Evolutionary conservation across 1,139 yeast species (phyloP).

Genomic region (Meyerozyma carpophila): DNA sequence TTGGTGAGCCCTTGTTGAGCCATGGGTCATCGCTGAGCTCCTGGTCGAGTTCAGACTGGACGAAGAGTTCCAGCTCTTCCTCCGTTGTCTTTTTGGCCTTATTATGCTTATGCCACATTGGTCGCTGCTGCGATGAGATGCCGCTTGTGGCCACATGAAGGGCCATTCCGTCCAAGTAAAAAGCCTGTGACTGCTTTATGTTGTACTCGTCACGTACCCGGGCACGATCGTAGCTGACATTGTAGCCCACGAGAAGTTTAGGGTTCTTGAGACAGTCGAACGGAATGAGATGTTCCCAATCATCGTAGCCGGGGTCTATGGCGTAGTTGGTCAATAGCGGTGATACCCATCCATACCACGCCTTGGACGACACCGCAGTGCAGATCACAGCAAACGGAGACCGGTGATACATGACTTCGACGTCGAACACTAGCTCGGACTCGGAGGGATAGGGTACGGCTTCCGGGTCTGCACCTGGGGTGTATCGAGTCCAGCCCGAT

Average conservation of each 20-base stretch:
- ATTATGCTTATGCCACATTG: constrained; percentile 65
- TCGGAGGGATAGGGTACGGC: constrained; percentile 64
- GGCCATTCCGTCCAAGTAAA: constrained; percentile 88
- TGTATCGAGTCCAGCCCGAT: constrained; percentile 86
- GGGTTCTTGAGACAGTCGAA: constrained; percentile 45
- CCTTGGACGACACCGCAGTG: constrained; percentile 67
- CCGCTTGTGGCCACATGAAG: constrained; percentile 89
- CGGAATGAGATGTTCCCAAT: constrained; percentile 71
- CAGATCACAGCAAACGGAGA: constrained; percentile 78
- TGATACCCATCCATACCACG: constrained; percentile 96
- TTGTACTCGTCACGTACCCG: constrained; percentile 80
- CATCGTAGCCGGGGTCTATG: constrained; percentile 28
- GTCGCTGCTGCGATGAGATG: constrained; percentile 87
- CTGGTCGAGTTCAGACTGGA: constrained; percentile 11
- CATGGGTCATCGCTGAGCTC: constrained; percentile 61
- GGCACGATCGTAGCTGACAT: constrained; percentile 88
- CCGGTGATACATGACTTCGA: constrained; percentile 75
- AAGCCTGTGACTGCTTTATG: constrained; percentile 60
- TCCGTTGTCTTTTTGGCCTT: constrained; percentile 20
- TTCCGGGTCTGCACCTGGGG: constrained; percentile 44
- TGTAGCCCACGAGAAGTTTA: constrained; percentile 79
- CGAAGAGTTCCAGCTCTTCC: constrained; percentile 12
- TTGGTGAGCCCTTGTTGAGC: constrained; percentile 71
- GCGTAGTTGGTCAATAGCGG: constrained; percentile 58
- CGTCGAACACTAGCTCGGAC: constrained; percentile 76